Conservation (phyloP, 805 yeast species). For the Lachancea kluyveri region DNA sequence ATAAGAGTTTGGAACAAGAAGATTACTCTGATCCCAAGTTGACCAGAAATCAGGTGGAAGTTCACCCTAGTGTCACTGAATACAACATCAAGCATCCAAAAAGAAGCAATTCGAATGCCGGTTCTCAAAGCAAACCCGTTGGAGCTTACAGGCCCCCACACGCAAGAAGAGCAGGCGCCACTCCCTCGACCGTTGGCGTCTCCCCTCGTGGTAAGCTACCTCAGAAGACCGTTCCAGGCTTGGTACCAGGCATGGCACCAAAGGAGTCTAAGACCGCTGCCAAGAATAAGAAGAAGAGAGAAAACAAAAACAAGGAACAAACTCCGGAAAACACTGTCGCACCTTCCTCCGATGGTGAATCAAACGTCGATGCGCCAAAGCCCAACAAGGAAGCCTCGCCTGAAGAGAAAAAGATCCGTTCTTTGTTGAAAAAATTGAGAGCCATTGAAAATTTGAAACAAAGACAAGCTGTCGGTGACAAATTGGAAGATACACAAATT, state of each 20-base stretch:
- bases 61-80: slow-evolving; percentile 67
- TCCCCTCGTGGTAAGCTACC: slow-evolving; percentile 23
- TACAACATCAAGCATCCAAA: slow-evolving; percentile 37
- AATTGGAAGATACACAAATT: slow-evolving; percentile 87
- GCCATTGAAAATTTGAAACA: slow-evolving; percentile 90
- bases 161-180: slow-evolving; percentile 51
- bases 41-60: slow-evolving; percentile 45
- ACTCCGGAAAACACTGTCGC: slow-evolving; percentile 14
- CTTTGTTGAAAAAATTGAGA: slow-evolving; percentile 83
- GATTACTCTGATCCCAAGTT: slow-evolving; percentile 49
- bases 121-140: slow-evolving; percentile 47
- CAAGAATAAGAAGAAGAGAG: slow-evolving; percentile 69
- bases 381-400: slow-evolving; percentile 38
- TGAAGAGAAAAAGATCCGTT: slow-evolving; percentile 90
- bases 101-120: slow-evolving; percentile 17
- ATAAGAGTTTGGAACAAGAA: slow-evolving; percentile 7
- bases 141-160: slow-evolving; percentile 98
- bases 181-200: slow-evolving; percentile 27
- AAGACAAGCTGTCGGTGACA: slow-evolving; percentile 78
- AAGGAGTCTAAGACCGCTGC: slow-evolving; percentile 59
- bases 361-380: slow-evolving; percentile 6
- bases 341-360: slow-evolving; percentile 10
- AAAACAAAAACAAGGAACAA: slow-evolving; percentile 41
- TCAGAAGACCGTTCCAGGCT: slow-evolving; percentile 32
- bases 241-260: slow-evolving; percentile 44